Conservation (phyloP, 169 alveolate species). For the Plasmodium knowlesi region DNA sequence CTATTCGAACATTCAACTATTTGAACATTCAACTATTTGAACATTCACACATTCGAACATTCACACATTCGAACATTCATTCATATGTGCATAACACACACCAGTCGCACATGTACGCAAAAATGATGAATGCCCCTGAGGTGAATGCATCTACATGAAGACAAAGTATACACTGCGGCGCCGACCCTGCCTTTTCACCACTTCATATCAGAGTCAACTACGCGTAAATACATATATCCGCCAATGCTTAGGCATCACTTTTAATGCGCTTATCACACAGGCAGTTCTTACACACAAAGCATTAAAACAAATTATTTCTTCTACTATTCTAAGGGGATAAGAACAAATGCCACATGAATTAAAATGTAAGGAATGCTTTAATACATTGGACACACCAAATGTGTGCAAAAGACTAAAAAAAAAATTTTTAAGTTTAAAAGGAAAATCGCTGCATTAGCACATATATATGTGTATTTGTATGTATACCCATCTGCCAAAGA, state of each 20-base stretch:
- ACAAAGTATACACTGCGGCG: not conserved
- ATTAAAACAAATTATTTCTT: not conserved
- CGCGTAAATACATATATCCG: not conserved
- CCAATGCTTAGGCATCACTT: not conserved
- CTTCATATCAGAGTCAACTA: not conserved
- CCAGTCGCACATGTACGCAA: not conserved
- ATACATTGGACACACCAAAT: not conserved
- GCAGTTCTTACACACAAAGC: not conserved
- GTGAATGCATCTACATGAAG: conserved; percentile 17
- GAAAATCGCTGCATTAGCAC: not conserved
- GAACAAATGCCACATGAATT: not conserved
- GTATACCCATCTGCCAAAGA: not conserved
- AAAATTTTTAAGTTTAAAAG: not conserved
- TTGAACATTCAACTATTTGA: too few species aligned
- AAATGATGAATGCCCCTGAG: not conserved
- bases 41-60: not conserved
- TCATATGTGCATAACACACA: not conserved
- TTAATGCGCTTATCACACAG: not conserved
- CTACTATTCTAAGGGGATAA: not conserved
- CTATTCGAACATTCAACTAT: not conserved
- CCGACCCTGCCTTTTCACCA: not conserved
- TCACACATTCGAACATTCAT: not conserved
- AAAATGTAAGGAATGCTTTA: not conserved
- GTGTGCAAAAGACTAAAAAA: not conserved
- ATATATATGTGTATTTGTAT: not conserved